Base-by-base conservation (phyloP, 2,329 filamentous ascomycete species). In the Fusarium verticillioides region DNA sequence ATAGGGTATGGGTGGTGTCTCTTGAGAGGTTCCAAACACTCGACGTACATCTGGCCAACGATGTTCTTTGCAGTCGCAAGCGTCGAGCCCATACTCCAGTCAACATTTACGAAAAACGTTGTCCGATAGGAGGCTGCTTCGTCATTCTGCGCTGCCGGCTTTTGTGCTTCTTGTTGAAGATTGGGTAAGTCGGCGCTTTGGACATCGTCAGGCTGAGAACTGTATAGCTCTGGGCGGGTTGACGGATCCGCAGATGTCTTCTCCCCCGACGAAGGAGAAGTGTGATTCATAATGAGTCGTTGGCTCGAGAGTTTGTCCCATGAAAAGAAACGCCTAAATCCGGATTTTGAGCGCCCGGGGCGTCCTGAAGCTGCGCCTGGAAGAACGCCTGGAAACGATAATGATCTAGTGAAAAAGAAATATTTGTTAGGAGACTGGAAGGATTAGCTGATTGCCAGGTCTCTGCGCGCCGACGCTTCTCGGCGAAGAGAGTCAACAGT, bases 21-120 rank as follows among this genome's bases (percentile, higher is more conserved):
- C 19, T 63, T 30, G 0, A 60, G 19, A 4, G 79, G 79, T 32
- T 80, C 74, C 3, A 81, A 63, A 4, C 66, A 59, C 62, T 82
- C 80, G 79, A 86, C 77, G 75, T 85, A 72, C 80, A 81, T 82
- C 47, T 79, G 77, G 1, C 79, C 79, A 15, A 75, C 70, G 18
- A 78, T 60, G 32, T 63, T 67, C 1, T 63, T 76, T 23, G 64
- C 69, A 4, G 70, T 68, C 2, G 65, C 60, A 9, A 73, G 53
- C 1, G 46, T 60, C 15, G 64, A 30, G 3, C 69, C 73, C 53
- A 72, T 39, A 1, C 68, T 63, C 74, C 78, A 78, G 43, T 78
- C 73, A 1, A 57, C 61, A 6, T 78, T 77, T 56, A 80, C 73
- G 44, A 69, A 80, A 46, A 81, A 81, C 3, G 75, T 78, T 2